Conservation (phyloP, 805 yeast genomes). For the Zygosaccharomyces gambellarensis region DNA sequence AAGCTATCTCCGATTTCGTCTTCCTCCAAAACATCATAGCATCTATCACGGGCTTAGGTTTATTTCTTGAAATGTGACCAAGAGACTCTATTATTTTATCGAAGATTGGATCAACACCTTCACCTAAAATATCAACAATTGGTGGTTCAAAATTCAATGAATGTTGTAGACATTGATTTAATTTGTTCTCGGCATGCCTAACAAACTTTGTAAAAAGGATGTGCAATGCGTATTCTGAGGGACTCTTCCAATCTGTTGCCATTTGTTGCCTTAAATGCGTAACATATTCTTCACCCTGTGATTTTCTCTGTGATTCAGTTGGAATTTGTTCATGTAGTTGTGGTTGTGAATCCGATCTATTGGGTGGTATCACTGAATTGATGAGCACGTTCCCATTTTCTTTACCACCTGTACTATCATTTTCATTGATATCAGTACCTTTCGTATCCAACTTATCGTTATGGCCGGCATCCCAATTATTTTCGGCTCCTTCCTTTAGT, state of each 20-base stretch:
- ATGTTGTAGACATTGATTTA: conserved; percentile 62
- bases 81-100: conserved; percentile 81
- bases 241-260: conserved; percentile 58
- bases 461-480: not conserved
- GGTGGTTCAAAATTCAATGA: conserved; percentile 66
- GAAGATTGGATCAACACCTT: conserved; percentile 80
- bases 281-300: conserved; percentile 26
- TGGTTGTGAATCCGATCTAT: not conserved
- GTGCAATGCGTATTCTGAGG: conserved; percentile 89
- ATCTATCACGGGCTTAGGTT: conserved; percentile 94
- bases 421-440: not conserved
- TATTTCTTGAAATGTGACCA: conserved; percentile 83
- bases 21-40: conserved; percentile 98
- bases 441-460: too few species aligned
- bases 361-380: conserved; percentile 3
- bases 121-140: conserved; percentile 69
- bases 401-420: not conserved
- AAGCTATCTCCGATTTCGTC: conserved; percentile 82
- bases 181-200: conserved; percentile 83
- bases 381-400: not conserved
- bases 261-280: conserved; percentile 34
- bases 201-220: conserved; percentile 94
- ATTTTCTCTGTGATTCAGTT: conserved; percentile 13
- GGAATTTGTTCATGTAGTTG: conserved; percentile 7
- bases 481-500: not conserved